phyloP scores from a whole-genome alignment of 2,329 filamentous ascomycete genomes.

The Hymenoscyphus salicellus region DNA sequence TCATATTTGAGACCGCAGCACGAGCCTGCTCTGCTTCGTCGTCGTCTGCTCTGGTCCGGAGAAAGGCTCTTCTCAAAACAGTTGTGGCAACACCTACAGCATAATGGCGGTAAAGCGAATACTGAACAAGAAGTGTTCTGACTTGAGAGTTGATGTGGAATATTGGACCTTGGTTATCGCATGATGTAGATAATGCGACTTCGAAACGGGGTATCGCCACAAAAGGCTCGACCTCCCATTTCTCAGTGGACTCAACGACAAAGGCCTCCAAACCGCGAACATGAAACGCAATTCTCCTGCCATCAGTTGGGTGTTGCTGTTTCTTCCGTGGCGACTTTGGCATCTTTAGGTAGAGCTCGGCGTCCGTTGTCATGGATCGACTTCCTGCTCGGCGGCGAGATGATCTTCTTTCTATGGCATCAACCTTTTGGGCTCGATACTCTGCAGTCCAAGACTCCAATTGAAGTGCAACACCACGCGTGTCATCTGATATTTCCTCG shows the following conservation, averaged over 20 bases:
- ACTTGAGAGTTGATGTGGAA: constrained; percentile 83
- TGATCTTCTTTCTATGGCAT: constrained; percentile 56
- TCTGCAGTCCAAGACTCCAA: constrained; percentile 85
- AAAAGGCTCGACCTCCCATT: constrained; percentile 81
- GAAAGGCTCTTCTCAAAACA: constrained; percentile 70
- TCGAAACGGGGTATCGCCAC: constrained; percentile 84
- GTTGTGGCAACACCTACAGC: constrained; percentile 77
- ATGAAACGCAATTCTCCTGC: constrained; percentile 76
- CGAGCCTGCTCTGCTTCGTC: constrained; percentile 41
- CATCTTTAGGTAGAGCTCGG: constrained; percentile 55
- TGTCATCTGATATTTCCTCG: constrained; percentile 74
- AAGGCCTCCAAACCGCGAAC: constrained; percentile 83
- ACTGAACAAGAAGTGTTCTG: constrained; percentile 76
- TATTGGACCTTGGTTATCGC: constrained; percentile 81
- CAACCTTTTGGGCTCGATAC: constrained; percentile 78
- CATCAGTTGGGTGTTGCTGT: constrained; percentile 61
- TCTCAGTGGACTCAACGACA: constrained; percentile 82
- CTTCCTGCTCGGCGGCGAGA: constrained; percentile 68
- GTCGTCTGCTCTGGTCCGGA: constrained; percentile 49
- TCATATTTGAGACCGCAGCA: constrained; percentile 18
- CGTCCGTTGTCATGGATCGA: constrained; percentile 64
- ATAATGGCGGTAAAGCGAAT: constrained; percentile 92
- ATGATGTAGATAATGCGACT: constrained; percentile 77
- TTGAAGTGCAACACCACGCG: constrained; percentile 79
- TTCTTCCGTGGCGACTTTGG: constrained; percentile 53